These are phyloP conservation scores for Evernia prunastri DNA, from an alignment of 495 filamentous ascomycete genomes.

Conservation along the genomic window DNA sequence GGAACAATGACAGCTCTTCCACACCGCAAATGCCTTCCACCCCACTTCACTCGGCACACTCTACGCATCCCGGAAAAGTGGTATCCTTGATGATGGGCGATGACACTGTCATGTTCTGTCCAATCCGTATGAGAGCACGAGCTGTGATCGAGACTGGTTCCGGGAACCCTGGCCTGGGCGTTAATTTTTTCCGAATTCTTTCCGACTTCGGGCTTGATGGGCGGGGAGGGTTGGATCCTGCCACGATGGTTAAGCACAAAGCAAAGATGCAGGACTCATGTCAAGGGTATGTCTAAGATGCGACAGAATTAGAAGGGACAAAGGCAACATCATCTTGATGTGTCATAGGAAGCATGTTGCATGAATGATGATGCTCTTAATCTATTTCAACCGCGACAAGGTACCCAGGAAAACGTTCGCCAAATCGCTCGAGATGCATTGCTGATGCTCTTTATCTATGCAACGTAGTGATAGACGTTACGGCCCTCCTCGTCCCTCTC, in stretches of 20 bases:
- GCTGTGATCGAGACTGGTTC: no score
- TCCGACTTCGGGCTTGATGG: no score
- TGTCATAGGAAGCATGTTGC: neutral
- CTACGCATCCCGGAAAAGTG: no score
- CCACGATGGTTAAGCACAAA: neutral
- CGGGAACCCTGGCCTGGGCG: no score
- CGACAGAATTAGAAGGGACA: no score
- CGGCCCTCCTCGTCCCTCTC: constrained; percentile 58
- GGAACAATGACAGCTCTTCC: no score
- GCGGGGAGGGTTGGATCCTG: neutral
- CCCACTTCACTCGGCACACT: no score
- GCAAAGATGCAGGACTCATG: neutral
- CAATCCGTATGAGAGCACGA: no score
- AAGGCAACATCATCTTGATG: neutral
- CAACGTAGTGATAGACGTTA: constrained; percentile 72
- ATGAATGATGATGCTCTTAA: neutral
- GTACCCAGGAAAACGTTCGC: neutral
- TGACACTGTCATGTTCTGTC: no score
- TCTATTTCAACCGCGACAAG: neutral
- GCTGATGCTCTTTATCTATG: constrained; percentile 46
- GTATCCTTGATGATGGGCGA: no score
- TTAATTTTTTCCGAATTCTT: no score
- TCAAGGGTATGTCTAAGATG: neutral
- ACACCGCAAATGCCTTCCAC: no score
- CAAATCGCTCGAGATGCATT: neutral